Evolutionary conservation across 176 grass and related monocot species (phyloP).

Genomic region (Oryza meyeriana): DNA sequence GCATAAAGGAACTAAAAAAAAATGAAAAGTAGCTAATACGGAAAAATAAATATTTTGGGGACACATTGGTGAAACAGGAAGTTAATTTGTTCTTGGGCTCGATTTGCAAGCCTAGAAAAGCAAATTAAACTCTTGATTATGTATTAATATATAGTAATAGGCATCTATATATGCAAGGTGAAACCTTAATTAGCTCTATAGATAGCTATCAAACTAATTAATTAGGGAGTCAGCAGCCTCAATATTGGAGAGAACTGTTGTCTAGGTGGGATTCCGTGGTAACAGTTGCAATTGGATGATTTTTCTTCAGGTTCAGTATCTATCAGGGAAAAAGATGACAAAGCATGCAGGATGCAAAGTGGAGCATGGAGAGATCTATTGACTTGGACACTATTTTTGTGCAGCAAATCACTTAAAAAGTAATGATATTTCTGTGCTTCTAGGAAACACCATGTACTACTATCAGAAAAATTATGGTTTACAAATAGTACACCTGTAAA

Average conservation of each 20-base stretch:
- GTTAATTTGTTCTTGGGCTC: not conserved
- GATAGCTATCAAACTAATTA: not conserved
- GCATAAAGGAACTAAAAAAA: not conserved
- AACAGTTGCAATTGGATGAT: not conserved
- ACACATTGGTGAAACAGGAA: not conserved
- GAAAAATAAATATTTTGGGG: not conserved
- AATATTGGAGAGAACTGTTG: not conserved
- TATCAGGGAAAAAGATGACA: conserved; percentile 19
- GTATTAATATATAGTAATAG: not conserved
- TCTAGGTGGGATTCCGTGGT: not conserved
- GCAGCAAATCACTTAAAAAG: not conserved
- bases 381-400: not conserved
- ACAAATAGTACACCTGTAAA: not conserved
- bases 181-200: not conserved
- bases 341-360: not conserved
- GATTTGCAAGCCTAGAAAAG: not conserved
- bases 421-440: not conserved
- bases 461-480: not conserved
- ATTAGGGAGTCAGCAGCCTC: not conserved
- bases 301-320: not conserved
- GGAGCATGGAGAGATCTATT: not conserved
- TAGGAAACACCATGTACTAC: not conserved
- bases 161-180: not conserved
- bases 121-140: not conserved
- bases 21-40: not conserved